Percentiles rank a stretch among this genome's conserved stretches.
Conservation (phyloP, 495 filamentous ascomycete genomes). For the Aspergillus carlsbadensis region DNA sequence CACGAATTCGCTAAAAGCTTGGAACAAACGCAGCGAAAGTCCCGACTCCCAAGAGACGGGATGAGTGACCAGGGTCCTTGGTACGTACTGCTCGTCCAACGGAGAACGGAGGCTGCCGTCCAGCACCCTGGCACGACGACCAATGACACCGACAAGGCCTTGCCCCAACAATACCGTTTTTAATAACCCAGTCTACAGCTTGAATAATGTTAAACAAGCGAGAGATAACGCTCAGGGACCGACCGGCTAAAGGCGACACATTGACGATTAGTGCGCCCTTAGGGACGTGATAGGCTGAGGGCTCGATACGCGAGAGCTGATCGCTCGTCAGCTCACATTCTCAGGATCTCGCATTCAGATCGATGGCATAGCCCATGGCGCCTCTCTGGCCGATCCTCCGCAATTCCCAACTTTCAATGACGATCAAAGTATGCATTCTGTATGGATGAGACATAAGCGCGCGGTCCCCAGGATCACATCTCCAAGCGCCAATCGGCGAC, state of each 20-base stretch:
- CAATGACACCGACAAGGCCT: neutral
- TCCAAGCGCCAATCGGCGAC: conserved; percentile 15
- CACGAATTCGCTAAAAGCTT: too few species aligned
- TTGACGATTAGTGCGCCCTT: too few species aligned
- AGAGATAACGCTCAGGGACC: neutral
- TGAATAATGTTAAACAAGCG: neutral
- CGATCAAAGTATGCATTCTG: neutral
- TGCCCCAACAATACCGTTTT: neutral
- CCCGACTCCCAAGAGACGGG: neutral
- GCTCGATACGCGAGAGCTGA: neutral
- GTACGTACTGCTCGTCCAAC: neutral
- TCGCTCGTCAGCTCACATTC: neutral
- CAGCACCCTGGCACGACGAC: neutral
- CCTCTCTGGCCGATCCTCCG: conserved; percentile 8
- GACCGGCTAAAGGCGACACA: too few species aligned
- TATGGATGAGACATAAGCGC: conserved; percentile 15
- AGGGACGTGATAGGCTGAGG: neutral
- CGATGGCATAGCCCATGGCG: neutral
- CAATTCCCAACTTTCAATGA: neutral
- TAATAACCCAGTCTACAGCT: too few species aligned
- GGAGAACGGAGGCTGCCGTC: conserved; percentile 1
- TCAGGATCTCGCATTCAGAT: neutral
- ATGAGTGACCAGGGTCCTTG: neutral
- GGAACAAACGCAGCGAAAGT: neutral
- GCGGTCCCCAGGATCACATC: conserved; percentile 13